Conservation (phyloP, 768 basidiomycete species). For the Hygrocybe punicea region DNA sequence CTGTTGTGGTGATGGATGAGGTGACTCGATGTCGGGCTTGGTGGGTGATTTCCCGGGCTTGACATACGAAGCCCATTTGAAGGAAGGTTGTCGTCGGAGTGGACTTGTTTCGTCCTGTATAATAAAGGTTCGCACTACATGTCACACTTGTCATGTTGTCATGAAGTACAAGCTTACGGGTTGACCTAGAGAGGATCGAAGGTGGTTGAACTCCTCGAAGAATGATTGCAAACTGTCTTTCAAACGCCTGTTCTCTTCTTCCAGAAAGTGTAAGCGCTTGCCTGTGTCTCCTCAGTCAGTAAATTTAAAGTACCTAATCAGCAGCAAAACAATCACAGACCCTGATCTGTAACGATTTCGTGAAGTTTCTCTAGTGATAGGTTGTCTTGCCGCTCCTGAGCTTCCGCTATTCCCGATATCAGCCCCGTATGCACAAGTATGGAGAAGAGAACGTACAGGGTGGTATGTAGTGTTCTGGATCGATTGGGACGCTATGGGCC, state of each 20-base stretch:
- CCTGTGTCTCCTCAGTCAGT: conserved; percentile 38
- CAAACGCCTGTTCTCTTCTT: conserved; percentile 74
- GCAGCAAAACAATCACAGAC: conserved; percentile 37
- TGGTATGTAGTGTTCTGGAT: conserved; percentile 81
- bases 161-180: conserved; percentile 31
- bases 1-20: conserved; percentile 75
- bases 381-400: conserved; percentile 49
- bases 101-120: conserved; percentile 42
- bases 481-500: conserved; percentile 76
- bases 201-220: conserved; percentile 59
- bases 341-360: conserved; percentile 69
- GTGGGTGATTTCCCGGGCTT: conserved; percentile 80
- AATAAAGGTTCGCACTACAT: conserved; percentile 2
- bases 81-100: conserved; percentile 71
- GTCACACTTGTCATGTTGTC: conserved; percentile 9
- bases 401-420: conserved; percentile 27
- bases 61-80: conserved; percentile 84
- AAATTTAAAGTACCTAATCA: not conserved
- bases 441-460: conserved; percentile 59
- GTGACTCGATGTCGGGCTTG: conserved; percentile 70
- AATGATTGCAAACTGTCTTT: conserved; percentile 59
- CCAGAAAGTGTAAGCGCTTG: conserved; percentile 62
- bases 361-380: conserved; percentile 65
- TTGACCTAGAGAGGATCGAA: conserved; percentile 41
- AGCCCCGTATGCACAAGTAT: not conserved